phyloP scores from a whole-genome alignment of 257 asterid genomes.

The Sherardia arvensis region DNA sequence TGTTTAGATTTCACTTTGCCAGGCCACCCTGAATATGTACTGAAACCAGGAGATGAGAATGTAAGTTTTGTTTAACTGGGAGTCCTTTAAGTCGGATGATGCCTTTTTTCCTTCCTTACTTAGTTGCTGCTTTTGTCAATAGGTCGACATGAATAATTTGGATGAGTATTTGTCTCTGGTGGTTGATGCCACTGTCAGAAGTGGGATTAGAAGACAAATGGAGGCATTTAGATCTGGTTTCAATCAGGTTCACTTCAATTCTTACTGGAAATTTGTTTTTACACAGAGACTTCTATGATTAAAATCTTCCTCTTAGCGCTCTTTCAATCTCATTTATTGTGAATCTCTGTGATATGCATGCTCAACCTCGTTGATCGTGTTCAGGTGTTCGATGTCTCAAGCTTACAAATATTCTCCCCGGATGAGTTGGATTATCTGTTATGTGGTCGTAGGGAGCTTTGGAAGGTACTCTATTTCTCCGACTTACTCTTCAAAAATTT shows the following conservation, averaged over 20 bases:
- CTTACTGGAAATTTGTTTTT: neutral
- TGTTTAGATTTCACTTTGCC: constrained; percentile 93
- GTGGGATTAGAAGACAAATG: constrained; percentile 71
- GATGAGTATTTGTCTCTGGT: constrained; percentile 77
- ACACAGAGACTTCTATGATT: too few species aligned
- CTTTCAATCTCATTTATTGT: neutral
- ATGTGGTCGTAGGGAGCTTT: constrained; percentile 92
- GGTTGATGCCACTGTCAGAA: constrained; percentile 77
- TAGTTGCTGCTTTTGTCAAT: neutral
- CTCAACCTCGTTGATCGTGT: constrained; percentile 5
- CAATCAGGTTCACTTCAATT: constrained; percentile 50
- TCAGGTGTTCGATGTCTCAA: constrained; percentile 82
- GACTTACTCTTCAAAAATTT: neutral
- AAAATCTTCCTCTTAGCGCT: neutral
- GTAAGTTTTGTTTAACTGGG: constrained; percentile 25
- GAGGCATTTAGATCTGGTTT: constrained; percentile 98
- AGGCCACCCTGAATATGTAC: constrained; percentile 76
- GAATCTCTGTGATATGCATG: neutral
- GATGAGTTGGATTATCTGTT: constrained; percentile 87
- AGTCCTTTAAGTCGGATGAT: constrained; percentile 1
- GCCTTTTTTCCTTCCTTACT: constrained; percentile 6
- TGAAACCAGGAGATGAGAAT: constrained; percentile 59
- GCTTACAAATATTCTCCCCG: constrained; percentile 87
- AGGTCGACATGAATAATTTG: constrained; percentile 76
- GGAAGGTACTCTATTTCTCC: constrained; percentile 60